Evolutionary conservation across 345 rosid species (phyloP).

Genomic region (Citrus inodora): DNA sequence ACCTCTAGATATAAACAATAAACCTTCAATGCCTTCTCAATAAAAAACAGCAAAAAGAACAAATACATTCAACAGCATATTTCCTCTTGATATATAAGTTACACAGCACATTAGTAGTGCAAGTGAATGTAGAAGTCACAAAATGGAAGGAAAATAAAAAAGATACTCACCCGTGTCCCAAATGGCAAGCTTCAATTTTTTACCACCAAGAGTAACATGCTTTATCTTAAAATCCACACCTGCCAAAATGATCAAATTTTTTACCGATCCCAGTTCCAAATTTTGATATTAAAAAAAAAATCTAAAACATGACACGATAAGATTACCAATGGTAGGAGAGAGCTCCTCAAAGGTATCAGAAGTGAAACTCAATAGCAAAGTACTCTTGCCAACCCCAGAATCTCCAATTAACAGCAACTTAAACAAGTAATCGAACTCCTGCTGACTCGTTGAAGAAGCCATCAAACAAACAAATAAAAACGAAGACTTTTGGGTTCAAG

Average conservation of each 20-base stretch:
- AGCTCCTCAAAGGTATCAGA: constrained; percentile 70
- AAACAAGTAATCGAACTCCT: constrained; percentile 73
- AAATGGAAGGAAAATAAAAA: neutral
- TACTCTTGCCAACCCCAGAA: constrained; percentile 86
- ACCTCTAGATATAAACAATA: neutral
- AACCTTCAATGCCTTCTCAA: neutral
- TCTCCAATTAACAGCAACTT: constrained; percentile 74
- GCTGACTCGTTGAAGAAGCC: constrained; percentile 60
- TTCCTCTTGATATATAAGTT: neutral
- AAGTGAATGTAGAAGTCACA: neutral
- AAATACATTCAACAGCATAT: neutral
- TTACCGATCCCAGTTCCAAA: neutral
- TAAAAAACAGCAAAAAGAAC: neutral
- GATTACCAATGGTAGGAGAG: constrained; percentile 67
- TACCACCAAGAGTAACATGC: constrained; percentile 68
- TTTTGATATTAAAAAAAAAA: neutral
- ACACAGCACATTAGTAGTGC: neutral
- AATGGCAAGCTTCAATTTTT: constrained; percentile 89
- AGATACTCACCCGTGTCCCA: constrained; percentile 81
- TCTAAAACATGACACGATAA: neutral
- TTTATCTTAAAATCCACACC: constrained; percentile 97
- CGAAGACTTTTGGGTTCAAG: neutral
- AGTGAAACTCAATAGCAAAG: constrained; percentile 72
- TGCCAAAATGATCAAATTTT: constrained; percentile 11
- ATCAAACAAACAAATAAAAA: constrained; percentile 13